Evolutionary conservation across 1,284 basidiomycete genomes (phyloP).

Genomic region (Microbotryum intermedium): DNA sequence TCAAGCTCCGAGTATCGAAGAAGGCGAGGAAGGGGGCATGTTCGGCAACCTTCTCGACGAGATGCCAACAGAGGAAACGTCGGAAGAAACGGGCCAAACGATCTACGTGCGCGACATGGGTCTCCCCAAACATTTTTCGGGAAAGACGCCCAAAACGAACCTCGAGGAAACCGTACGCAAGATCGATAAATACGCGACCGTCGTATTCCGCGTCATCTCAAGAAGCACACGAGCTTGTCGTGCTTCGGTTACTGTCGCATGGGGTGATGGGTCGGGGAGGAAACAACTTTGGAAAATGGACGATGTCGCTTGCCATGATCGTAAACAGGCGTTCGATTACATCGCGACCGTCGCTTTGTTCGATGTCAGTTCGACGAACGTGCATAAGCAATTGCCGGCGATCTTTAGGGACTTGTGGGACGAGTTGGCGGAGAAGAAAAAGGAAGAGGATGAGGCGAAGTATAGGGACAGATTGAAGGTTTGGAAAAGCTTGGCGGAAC

Average conservation of each 20-base stretch:
- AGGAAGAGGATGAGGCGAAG: slow-evolving; percentile 52
- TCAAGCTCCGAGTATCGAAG: slow-evolving; percentile 1
- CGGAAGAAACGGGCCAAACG: slow-evolving; percentile 46
- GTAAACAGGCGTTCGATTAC: slow-evolving; percentile 80
- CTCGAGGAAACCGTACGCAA: slow-evolving; percentile 55
- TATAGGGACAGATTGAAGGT: slow-evolving; percentile 50
- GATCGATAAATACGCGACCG: slow-evolving; percentile 61
- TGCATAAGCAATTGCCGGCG: slow-evolving; percentile 53
- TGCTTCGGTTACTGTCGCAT: slow-evolving; percentile 59
- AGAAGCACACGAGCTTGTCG: slow-evolving; percentile 61
- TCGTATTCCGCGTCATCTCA: slow-evolving; percentile 58
- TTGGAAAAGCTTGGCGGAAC: slow-evolving; percentile 54
- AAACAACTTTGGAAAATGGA: slow-evolving; percentile 72
- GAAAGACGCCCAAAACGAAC: slow-evolving; percentile 57
- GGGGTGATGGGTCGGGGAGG: slow-evolving; percentile 44
- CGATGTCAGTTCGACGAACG: slow-evolving; percentile 34
- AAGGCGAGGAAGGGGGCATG: slow-evolving; percentile 43
- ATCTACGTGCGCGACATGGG: slow-evolving; percentile 64
- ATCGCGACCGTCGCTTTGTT: slow-evolving; percentile 71
- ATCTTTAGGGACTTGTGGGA: slow-evolving; percentile 87
- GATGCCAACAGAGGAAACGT: slow-evolving; percentile 47
- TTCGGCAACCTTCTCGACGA: slow-evolving; percentile 69
- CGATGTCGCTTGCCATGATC: slow-evolving; percentile 69
- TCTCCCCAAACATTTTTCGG: slow-evolving; percentile 70
- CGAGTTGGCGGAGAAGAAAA: slow-evolving; percentile 65